Conservation (phyloP, 176 grass and related monocot species). For the Phragmites australis region DNA sequence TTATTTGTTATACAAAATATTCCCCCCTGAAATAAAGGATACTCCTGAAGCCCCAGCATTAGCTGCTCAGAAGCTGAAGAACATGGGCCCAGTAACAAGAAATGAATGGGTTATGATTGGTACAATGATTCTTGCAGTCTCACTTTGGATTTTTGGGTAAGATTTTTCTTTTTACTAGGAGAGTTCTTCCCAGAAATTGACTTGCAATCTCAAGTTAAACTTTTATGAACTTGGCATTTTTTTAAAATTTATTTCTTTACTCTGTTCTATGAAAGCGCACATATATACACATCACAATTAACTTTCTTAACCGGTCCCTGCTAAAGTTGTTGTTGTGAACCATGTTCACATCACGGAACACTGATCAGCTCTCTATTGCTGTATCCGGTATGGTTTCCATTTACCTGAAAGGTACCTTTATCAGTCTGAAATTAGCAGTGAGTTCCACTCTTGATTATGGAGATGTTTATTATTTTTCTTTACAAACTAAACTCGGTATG, state of each 20-base stretch:
- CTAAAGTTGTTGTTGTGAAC: neutral
- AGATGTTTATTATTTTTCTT: neutral
- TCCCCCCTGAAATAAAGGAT: conserved; percentile 94
- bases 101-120: conserved; percentile 92
- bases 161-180: conserved; percentile 13
- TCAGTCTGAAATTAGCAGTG: neutral
- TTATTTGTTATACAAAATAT: conserved; percentile 94
- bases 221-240: neutral
- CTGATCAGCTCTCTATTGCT: neutral
- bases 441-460: neutral
- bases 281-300: neutral
- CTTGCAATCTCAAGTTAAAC: neutral
- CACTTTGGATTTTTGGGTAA: conserved; percentile 96
- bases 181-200: conserved; percentile 16
- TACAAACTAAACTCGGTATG: neutral
- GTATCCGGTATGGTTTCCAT: conserved; percentile 21
- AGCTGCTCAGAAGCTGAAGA: conserved; percentile 73
- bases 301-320: neutral
- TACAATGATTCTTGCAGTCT: conserved; percentile 96
- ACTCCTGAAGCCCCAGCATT: conserved; percentile 92
- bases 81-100: conserved; percentile 87
- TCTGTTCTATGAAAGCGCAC: neutral
- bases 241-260: neutral
- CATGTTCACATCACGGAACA: neutral
- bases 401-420: neutral